These are phyloP conservation scores for Escallonia rubra DNA, from an alignment of 129 eudicot species.

Conservation along the genomic window DNA sequence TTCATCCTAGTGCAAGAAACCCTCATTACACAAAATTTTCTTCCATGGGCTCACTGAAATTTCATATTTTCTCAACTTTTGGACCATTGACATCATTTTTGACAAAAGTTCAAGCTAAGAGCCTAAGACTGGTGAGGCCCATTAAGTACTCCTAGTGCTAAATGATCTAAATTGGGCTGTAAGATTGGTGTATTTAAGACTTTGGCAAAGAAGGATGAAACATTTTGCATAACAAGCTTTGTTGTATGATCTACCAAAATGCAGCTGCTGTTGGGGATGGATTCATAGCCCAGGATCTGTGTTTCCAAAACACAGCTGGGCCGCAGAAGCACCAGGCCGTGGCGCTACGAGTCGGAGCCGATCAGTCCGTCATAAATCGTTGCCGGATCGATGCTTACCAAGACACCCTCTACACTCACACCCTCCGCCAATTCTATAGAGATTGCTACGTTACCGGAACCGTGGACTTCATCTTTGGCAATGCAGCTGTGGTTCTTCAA, in stretches of 20 bases:
- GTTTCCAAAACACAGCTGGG: conserved; percentile 52
- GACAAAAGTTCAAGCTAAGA: not conserved
- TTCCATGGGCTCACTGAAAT: not conserved
- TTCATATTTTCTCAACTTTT: not conserved
- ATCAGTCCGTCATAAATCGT: conserved; percentile 41
- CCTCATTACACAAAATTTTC: no score
- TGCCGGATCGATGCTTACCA: conserved; percentile 50
- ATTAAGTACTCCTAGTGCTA: not conserved
- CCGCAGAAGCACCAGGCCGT: conserved; percentile 59
- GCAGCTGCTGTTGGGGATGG: conserved; percentile 54
- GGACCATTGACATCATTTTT: not conserved
- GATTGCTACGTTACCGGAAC: conserved; percentile 41
- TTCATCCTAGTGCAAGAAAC: no score
- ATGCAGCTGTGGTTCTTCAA: conserved; percentile 54
- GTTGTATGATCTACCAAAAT: not conserved
- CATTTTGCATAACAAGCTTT: not conserved
- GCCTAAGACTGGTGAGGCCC: not conserved
- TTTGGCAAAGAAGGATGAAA: no score
- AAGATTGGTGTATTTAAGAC: not conserved
- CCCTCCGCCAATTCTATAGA: conserved; percentile 52
- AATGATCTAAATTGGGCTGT: not conserved
- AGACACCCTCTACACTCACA: conserved; percentile 63
- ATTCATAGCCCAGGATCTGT: conserved; percentile 45
- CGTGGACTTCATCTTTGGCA: conserved; percentile 56
- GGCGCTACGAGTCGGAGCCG: conserved; percentile 59